Conservation (phyloP, 441 rosid genomes). For the Capsella rubella region DNA sequence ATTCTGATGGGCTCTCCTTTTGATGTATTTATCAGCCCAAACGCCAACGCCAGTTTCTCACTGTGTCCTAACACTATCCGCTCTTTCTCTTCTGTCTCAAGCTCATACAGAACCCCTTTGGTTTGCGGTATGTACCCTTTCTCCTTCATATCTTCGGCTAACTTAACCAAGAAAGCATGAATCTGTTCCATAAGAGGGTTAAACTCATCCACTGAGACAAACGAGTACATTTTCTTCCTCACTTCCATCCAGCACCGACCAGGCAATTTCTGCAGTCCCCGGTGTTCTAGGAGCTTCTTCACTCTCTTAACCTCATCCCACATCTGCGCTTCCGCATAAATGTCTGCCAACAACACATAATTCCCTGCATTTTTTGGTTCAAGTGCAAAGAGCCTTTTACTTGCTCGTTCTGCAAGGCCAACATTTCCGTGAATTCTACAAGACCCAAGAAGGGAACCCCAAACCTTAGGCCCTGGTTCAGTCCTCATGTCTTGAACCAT, state of each 20-base stretch:
- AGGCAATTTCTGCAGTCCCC: conserved; percentile 59
- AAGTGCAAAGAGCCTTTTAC: conserved; percentile 61
- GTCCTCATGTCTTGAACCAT: conserved; percentile 69
- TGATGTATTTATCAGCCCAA: conserved; percentile 72
- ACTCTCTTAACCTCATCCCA: conserved; percentile 69
- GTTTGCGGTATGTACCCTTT: conserved; percentile 81
- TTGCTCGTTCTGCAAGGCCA: conserved; percentile 68
- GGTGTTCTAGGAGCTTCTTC: conserved; percentile 59
- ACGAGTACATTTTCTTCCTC: conserved; percentile 61
- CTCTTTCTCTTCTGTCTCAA: conserved; percentile 76
- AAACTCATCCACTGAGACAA: conserved; percentile 72
- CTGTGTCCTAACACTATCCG: conserved; percentile 83
- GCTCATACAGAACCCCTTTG: conserved; percentile 80
- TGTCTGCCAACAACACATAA: conserved; percentile 68
- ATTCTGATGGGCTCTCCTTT: conserved; percentile 76
- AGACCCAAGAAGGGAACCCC: conserved; percentile 80
- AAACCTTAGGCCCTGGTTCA: conserved; percentile 73
- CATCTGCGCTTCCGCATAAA: conserved; percentile 67
- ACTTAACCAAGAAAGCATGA: conserved; percentile 67
- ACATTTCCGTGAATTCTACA: conserved; percentile 77
- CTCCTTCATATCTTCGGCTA: conserved; percentile 82
- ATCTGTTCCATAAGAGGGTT: conserved; percentile 70
- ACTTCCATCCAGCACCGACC: conserved; percentile 70
- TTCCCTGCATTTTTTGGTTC: conserved; percentile 75
- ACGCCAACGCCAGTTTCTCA: conserved; percentile 87